Percentiles rank a stretch among this genome's conserved stretches.
Conservation (phyloP, 305 asterid genomes). For the Fraxinus ornus region DNA sequence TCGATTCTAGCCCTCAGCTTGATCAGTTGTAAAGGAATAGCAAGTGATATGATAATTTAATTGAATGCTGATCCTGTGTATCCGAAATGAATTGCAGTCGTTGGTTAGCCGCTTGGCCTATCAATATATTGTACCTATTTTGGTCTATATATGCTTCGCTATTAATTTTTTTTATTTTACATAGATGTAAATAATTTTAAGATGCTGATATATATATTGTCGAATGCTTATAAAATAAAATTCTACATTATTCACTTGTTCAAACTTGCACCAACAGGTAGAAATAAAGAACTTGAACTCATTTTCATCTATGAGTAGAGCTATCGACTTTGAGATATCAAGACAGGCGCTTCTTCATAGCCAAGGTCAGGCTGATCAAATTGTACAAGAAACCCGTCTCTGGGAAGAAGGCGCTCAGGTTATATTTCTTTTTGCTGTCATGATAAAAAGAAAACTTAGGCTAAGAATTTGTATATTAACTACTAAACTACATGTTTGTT, state of each 20-base stretch:
- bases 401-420: constrained; percentile 99
- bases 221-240: not conserved
- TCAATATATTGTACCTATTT: not conserved
- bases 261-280: constrained; percentile 55
- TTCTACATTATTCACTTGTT: not conserved
- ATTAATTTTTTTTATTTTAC: not conserved
- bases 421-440: constrained; percentile 28
- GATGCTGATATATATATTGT: not conserved
- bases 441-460: not conserved
- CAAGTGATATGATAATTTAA: not conserved
- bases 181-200: not conserved
- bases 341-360: constrained; percentile 79
- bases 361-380: constrained; percentile 78
- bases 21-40: not conserved
- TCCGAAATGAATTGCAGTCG: not conserved
- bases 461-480: not conserved
- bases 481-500: constrained; percentile 24
- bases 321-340: constrained; percentile 89
- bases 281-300: constrained; percentile 97
- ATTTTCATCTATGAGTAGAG: constrained; percentile 87
- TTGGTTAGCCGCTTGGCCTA: not conserved
- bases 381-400: constrained; percentile 95
- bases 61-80: not conserved
- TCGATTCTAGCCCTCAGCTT: not conserved
- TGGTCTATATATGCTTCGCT: not conserved